These are phyloP conservation scores for Ophiostoma ips DNA, from an alignment of 2,329 filamentous ascomycete genomes.

Conservation along the genomic window DNA sequence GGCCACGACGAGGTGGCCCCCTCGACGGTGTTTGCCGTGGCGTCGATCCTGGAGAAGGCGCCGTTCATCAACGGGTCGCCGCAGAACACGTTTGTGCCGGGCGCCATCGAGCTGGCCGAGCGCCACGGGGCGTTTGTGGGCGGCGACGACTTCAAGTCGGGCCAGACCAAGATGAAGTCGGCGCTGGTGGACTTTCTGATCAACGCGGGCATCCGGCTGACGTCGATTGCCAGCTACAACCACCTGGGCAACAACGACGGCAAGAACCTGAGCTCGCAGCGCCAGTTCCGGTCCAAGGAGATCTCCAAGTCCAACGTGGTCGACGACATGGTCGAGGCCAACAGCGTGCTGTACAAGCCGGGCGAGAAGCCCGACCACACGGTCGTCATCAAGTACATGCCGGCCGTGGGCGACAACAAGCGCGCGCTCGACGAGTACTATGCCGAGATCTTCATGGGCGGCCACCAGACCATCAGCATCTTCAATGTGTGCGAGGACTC, in stretches of 20 bases:
- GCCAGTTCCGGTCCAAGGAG: conserved; percentile 98
- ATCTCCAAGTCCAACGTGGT: conserved; percentile 99
- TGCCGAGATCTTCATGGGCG: conserved; percentile 96
- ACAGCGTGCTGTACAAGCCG: conserved; percentile 75
- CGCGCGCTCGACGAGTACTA: conserved; percentile 98
- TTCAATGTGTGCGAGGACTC: conserved; percentile 99
- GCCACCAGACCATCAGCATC: conserved; percentile 94
- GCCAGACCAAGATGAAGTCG: conserved; percentile 99
- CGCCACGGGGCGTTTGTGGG: conserved; percentile 81
- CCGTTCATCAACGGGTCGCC: conserved; percentile 99
- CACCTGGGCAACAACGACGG: conserved; percentile 99
- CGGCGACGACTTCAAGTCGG: conserved; percentile 98
- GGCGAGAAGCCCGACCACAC: conserved; percentile 96
- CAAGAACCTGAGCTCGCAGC: conserved; percentile 94
- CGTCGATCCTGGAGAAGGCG: conserved; percentile 74
- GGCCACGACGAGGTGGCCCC: conserved; percentile 88
- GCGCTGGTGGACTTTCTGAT: conserved; percentile 97
- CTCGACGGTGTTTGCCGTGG: conserved; percentile 90
- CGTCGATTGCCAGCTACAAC: conserved; percentile 97
- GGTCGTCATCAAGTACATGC: conserved; percentile 99
- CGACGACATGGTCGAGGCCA: conserved; percentile 98
- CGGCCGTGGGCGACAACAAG: conserved; percentile 97
- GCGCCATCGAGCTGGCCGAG: conserved; percentile 79
- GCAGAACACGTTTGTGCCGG: conserved; percentile 97
- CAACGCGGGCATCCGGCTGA: conserved; percentile 96